These are phyloP conservation scores for Suillus subaureus DNA, from an alignment of 768 basidiomycete genomes.

Conservation along the genomic window DNA sequence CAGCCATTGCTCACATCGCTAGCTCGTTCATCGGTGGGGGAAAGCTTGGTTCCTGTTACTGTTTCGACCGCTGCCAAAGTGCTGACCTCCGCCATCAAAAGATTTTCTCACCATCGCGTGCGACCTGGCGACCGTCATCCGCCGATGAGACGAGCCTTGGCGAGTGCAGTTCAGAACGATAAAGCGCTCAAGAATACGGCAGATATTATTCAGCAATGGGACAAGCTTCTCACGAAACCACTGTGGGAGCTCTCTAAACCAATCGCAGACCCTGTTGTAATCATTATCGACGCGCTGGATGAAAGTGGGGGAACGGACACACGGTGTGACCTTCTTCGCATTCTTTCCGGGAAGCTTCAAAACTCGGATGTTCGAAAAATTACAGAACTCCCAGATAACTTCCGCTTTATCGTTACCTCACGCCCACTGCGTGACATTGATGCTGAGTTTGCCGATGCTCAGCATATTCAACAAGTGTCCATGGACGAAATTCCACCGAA, in stretches of 20 bases:
- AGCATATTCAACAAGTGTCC: neutral
- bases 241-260: neutral
- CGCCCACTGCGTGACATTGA: neutral
- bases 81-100: neutral
- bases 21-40: neutral
- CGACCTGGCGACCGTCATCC: slow-evolving; percentile 12
- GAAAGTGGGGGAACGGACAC: slow-evolving; percentile 10
- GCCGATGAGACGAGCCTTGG: neutral
- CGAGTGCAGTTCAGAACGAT: neutral
- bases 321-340: neutral
- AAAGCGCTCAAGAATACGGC: neutral
- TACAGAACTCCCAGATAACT: neutral
- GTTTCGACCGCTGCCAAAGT: neutral
- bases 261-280: neutral
- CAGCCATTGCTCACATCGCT: neutral
- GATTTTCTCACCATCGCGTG: slow-evolving; percentile 9
- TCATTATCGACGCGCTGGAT: slow-evolving; percentile 24
- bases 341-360: neutral
- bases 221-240: neutral
- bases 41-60: neutral
- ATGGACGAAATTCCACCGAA: neutral
- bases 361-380: neutral
- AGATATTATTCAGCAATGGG: slow-evolving; percentile 1
- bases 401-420: neutral
- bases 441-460: neutral